phyloP scores from a whole-genome alignment of 116 monocot genomes.

The Phalaenopsis hybrid region DNA sequence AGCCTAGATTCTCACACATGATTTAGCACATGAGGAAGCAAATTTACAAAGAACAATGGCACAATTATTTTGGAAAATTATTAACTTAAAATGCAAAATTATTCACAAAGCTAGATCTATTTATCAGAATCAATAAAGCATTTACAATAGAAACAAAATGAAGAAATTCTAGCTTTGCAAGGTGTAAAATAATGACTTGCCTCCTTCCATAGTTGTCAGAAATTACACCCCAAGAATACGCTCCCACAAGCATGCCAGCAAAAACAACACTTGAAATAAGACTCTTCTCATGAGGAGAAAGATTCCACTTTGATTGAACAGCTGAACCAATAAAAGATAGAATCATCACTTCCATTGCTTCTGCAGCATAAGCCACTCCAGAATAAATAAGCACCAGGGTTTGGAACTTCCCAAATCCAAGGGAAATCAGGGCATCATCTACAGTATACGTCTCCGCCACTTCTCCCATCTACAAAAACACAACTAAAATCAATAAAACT shows the following conservation, averaged over 20 bases:
- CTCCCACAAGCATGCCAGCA: conserved; percentile 47
- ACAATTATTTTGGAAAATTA: neutral
- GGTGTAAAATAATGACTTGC: conserved; percentile 15
- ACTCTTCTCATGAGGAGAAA: conserved; percentile 30
- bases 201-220: conserved; percentile 51
- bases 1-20: neutral
- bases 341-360: conserved; percentile 56
- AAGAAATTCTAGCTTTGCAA: neutral
- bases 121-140: neutral
- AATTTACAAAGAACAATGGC: neutral
- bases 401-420: conserved; percentile 49
- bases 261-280: conserved; percentile 44
- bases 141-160: neutral
- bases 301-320: conserved; percentile 32
- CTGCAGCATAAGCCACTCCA: conserved; percentile 37
- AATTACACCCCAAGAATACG: conserved; percentile 50
- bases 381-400: conserved; percentile 36
- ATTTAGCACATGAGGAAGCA: neutral
- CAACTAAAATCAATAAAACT: neutral
- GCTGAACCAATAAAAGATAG: conserved; percentile 37
- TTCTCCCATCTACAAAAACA: conserved; percentile 26
- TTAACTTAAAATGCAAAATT: neutral
- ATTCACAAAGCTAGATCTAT: neutral
- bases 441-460: conserved; percentile 22
- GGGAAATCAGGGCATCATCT: conserved; percentile 31